Evolutionary conservation across 2,329 filamentous ascomycete genomes (phyloP), one percentile per base, ranked within the genome.

Genomic region (Botrytis tulipae): DNA sequence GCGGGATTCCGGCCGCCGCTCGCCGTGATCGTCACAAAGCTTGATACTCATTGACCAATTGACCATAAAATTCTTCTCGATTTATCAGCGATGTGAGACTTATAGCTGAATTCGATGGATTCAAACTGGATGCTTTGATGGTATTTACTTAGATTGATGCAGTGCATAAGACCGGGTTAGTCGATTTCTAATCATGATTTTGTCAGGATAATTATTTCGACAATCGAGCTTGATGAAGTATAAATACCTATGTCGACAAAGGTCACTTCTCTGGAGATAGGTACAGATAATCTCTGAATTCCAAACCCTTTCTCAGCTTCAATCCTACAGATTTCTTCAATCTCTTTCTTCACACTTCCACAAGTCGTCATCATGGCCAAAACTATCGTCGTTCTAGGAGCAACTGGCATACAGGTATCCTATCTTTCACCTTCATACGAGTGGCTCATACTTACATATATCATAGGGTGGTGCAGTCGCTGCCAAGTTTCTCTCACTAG

Each of bases 391-490:
- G 67, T 70, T 16, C 6, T 70, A 35, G 68, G 54, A 46, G 40
- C 32, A 25, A 61, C 29, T 32, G 68, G 68, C 57, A 46, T 20
- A 1, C 42, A 61, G 54, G 42, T 61, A 48, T 54, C n/a, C 14
- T 29, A 25, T 3, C 22, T 12, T 25, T 40, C 40, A 20, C 20
- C 37, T 32, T 14, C 14, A 42, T 42, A 29, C 6, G 9, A 40
- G 37, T 62, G 2, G 12, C 10, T 6, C 12, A 48, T 22, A 25
- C 40, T 70, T 20, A 48, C 10, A 18, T 54, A 29, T 9, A 22
- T 35, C 20, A 32, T 22, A 88, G 78, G 86, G 86, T 60, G 83
- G 83, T 51, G 85, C 85, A 44, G 84, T 87, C 44, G 81, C 86
- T 72, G 75, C 79, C 4, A 80, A 81, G 70, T 82, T 87, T 75